phyloP scores from a whole-genome alignment of 2,329 filamentous ascomycete genomes.

The Sclerotinia minor region DNA sequence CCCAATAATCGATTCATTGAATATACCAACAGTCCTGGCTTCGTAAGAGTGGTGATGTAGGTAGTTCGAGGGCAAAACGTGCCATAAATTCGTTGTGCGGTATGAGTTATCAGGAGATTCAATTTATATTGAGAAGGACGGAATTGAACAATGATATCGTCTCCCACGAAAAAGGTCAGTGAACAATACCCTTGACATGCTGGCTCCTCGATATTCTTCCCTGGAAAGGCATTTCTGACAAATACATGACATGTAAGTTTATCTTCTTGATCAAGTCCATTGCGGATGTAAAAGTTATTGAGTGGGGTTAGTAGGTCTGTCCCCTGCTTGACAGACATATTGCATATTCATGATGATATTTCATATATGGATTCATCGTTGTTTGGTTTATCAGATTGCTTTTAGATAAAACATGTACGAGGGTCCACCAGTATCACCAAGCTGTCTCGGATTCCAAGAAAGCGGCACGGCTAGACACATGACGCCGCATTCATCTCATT shows the following conservation, averaged over 20 bases:
- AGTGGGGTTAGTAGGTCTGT: conserved; percentile 22
- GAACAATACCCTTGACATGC: conserved; percentile 54
- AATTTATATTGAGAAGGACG: conserved; percentile 48
- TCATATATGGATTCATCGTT: conserved; percentile 8
- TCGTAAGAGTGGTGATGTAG: conserved; percentile 43
- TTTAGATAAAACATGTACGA: too few species aligned
- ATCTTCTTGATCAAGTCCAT: conserved; percentile 31
- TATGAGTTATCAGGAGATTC: conserved; percentile 43
- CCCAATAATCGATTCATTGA: conserved; percentile 48
- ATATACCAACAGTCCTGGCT: conserved; percentile 43
- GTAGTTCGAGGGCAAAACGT: conserved; percentile 47
- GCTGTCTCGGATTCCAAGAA: conserved; percentile 6
- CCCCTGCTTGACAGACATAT: conserved; percentile 18
- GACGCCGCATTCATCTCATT: conserved; percentile 14
- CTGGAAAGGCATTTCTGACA: conserved; percentile 41
- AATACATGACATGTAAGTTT: conserved; percentile 41
- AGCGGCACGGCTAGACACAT: conserved; percentile 20
- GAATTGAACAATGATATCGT: conserved; percentile 50
- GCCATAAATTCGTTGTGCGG: conserved; percentile 47
- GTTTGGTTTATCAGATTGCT: background rate
- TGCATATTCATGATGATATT: conserved; percentile 9
- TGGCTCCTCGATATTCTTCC: conserved; percentile 40
- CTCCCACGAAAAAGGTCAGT: conserved; percentile 48
- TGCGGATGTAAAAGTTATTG: conserved; percentile 36
- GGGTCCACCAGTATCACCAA: background rate